Percentiles rank a stretch among this genome's conserved stretches.
Evolutionary conservation across 495 filamentous ascomycete species (phyloP).

Genomic region (Aspergillus saccharolyticus): DNA sequence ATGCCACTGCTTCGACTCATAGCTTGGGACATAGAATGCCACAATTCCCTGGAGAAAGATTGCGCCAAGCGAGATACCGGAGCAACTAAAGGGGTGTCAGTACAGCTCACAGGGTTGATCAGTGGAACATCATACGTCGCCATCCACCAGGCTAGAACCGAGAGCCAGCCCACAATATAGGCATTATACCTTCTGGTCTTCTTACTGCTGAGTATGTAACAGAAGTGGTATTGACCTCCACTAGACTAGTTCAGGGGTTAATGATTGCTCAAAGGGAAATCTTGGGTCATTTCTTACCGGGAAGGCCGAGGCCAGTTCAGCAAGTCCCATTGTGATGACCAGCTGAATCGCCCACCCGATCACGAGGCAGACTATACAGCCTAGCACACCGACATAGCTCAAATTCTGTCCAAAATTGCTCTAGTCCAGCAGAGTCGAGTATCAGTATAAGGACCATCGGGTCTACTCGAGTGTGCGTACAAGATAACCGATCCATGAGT

Average conservation of each 20-base stretch:
- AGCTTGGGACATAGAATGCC: conserved; percentile 20
- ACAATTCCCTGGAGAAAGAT: conserved; percentile 20
- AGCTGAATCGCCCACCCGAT: conserved; percentile 20
- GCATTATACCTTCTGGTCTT: conserved; percentile 19
- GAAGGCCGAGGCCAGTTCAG: conserved; percentile 24
- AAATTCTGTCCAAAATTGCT: conserved; percentile 25
- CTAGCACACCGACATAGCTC: conserved; percentile 19
- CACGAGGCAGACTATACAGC: conserved; percentile 8
- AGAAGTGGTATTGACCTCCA: conserved; percentile 31
- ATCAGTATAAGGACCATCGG: background rate
- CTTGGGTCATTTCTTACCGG: conserved; percentile 12
- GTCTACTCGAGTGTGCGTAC: background rate
- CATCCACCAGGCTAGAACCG: conserved; percentile 35
- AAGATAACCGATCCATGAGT: conserved; percentile 35
- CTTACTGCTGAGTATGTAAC: conserved; percentile 23
- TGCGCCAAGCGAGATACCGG: conserved; percentile 19
- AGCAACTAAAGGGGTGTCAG: conserved; percentile 12
- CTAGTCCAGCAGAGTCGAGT: background rate
- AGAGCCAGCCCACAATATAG: conserved; percentile 34
- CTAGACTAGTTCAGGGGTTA: background rate
- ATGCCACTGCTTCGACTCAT: conserved; percentile 23
- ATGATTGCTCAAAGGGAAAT: background rate
- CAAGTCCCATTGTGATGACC: conserved; percentile 23
- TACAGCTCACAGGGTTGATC: background rate
- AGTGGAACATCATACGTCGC: conserved; percentile 15